These are phyloP conservation scores for Botrytis sinoallii DNA, from an alignment of 2,329 filamentous ascomycete species.

Conservation along the genomic window DNA sequence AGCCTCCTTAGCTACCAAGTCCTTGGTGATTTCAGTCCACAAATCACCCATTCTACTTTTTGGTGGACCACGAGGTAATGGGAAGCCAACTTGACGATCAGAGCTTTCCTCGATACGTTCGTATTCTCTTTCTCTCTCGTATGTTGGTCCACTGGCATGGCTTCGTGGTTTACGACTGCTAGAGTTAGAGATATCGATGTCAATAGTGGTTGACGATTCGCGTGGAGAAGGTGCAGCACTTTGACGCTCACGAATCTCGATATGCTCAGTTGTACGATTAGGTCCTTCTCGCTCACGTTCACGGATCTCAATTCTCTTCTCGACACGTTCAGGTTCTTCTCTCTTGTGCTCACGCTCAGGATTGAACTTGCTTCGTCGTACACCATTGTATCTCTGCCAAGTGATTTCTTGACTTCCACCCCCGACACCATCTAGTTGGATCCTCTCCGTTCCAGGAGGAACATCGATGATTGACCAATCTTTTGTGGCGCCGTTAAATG, in stretches of 20 bases:
- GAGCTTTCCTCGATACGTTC: conserved; percentile 51
- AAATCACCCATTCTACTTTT: conserved; percentile 54
- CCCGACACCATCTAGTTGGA: conserved; percentile 77
- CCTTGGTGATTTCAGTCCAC: conserved; percentile 98
- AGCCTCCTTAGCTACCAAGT: conserved; percentile 81
- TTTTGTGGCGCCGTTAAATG: conserved; percentile 68
- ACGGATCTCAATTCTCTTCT: conserved; percentile 16
- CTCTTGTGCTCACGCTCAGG: conserved; percentile 56
- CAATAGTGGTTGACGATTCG: conserved; percentile 28
- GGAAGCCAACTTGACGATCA: conserved; percentile 46
- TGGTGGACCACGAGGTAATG: conserved; percentile 27
- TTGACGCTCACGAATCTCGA: conserved; percentile 30
- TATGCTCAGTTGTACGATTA: conserved; percentile 23
- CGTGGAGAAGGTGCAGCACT: conserved; percentile 21
- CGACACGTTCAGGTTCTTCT: conserved; percentile 12
- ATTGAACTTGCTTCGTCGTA: conserved; percentile 70
- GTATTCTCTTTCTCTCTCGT: conserved; percentile 38
- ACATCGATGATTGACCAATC: conserved; percentile 83
- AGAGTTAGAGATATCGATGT: conserved; percentile 35
- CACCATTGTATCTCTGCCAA: conserved; percentile 77
- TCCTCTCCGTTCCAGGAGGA: conserved; percentile 75
- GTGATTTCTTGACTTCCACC: conserved; percentile 73
- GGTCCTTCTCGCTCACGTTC: conserved; percentile 14
- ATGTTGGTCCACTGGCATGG: conserved; percentile 20
- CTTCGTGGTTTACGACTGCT: conserved; percentile 16